A percentile compares a stretch with the other conserved stretches of the same genome.
Conservation (phyloP, 371 early-diverging fungal genomes). For the Smittium mucronatum region DNA sequence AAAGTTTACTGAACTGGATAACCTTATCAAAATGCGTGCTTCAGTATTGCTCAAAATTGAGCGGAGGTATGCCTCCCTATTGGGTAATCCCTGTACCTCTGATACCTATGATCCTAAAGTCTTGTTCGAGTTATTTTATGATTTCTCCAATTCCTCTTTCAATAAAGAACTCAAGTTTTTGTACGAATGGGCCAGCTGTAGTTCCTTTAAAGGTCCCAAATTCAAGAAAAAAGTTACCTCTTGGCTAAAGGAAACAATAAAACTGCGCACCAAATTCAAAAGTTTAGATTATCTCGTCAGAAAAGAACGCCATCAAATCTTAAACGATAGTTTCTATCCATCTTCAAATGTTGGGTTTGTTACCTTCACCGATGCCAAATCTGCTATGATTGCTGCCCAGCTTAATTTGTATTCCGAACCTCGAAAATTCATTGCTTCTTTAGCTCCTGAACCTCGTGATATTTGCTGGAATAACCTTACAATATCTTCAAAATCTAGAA, state of each 20-base stretch:
- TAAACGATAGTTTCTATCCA: constrained; percentile 18
- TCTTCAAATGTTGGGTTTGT: constrained; percentile 47
- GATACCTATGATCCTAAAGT: constrained; percentile 25
- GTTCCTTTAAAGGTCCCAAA: background rate
- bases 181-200: constrained; percentile 19
- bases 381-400: constrained; percentile 49
- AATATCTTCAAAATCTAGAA: constrained; percentile 16
- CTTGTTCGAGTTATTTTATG: constrained; percentile 16
- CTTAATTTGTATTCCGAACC: constrained; percentile 50
- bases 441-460: constrained; percentile 89
- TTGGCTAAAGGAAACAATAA: background rate
- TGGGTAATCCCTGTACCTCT: constrained; percentile 34
- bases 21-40: constrained; percentile 16
- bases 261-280: background rate
- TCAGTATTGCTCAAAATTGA: constrained; percentile 20
- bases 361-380: constrained; percentile 53
- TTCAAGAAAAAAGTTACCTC: background rate
- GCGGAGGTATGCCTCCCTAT: constrained; percentile 21
- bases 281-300: background rate
- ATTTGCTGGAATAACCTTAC: constrained; percentile 75
- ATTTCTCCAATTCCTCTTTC: constrained; percentile 14
- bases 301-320: constrained; percentile 7
- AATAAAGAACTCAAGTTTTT: constrained; percentile 18
- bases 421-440: constrained; percentile 45
- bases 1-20: constrained; percentile 10